Evolutionary conservation across 169 alveolate species (phyloP).

Genomic region (Plasmodium malariae): DNA sequence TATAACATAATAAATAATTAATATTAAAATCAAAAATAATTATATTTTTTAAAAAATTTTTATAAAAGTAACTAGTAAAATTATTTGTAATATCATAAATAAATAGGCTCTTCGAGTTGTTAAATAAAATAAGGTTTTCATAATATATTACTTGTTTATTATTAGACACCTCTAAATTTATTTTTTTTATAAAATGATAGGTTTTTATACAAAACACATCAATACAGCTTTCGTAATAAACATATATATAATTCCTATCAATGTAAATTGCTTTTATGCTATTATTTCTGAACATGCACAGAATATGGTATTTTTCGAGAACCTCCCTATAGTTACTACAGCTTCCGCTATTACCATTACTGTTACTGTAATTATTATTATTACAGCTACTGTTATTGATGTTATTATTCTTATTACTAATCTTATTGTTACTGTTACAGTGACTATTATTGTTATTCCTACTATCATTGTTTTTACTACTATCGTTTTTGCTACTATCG

Average conservation of each 20-base stretch:
- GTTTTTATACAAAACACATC: conserved; percentile 70
- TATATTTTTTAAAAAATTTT: conserved; percentile 76
- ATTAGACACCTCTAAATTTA: conserved; percentile 41
- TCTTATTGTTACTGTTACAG: too few species aligned
- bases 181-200: conserved; percentile 45
- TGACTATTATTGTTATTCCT: too few species aligned
- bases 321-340: too few species aligned
- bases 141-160: conserved; percentile 65
- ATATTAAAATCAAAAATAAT: conserved; percentile 72
- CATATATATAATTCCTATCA: conserved; percentile 35
- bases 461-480: too few species aligned
- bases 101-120: conserved; percentile 70
- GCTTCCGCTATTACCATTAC: not conserved
- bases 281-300: conserved; percentile 75
- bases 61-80: conserved; percentile 66
- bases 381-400: not conserved
- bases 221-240: conserved; percentile 64
- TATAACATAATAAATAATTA: conserved; percentile 73
- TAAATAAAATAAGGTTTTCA: conserved; percentile 68
- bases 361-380: not conserved
- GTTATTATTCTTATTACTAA: not conserved
- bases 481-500: conserved; percentile 7
- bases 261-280: conserved; percentile 67
- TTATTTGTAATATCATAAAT: conserved; percentile 74
- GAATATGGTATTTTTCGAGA: conserved; percentile 39